Conservation (phyloP, 2,329 filamentous ascomycete species). For the Diaporthe australafricana region DNA sequence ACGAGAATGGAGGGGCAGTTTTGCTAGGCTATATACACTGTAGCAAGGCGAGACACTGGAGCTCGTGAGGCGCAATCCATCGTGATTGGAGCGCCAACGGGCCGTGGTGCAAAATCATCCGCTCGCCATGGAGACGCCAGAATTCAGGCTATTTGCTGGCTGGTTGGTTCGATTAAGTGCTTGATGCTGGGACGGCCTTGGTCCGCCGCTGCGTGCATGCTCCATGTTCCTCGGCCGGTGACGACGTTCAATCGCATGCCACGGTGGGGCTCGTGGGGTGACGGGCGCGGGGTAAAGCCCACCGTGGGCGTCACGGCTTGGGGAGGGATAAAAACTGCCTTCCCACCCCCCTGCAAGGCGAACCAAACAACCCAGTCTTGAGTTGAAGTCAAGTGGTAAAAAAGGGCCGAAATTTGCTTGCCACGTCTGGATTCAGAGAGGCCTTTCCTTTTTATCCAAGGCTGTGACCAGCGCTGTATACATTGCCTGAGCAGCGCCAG, state of each 20-base stretch:
- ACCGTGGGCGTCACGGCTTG: background rate
- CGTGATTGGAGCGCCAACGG: conserved; percentile 36
- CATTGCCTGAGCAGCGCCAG: too few relatives aligned
- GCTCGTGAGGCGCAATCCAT: background rate
- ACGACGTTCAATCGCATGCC: background rate
- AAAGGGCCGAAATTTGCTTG: too few relatives aligned
- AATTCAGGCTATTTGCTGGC: conserved; percentile 29
- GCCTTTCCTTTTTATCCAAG: too few relatives aligned
- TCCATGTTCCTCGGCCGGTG: conserved; percentile 1
- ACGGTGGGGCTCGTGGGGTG: conserved; percentile 15
- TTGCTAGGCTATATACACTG: background rate
- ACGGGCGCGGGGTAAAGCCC: conserved; percentile 14
- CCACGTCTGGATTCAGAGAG: too few relatives aligned
- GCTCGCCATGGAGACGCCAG: conserved; percentile 23
- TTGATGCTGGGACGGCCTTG: conserved; percentile 13
- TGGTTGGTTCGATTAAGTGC: conserved; percentile 9
- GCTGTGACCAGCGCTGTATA: too few relatives aligned
- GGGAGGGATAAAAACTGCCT: too few relatives aligned
- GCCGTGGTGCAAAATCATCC: background rate
- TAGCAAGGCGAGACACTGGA: background rate
- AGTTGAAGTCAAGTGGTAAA: too few relatives aligned
- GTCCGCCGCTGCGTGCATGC: conserved; percentile 4
- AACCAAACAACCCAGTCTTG: too few relatives aligned
- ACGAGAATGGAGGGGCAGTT: background rate
- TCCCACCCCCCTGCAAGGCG: too few relatives aligned